These are phyloP conservation scores for Nicotiana benthamiana DNA, from an alignment of 257 asterid species.

Conservation along the genomic window DNA sequence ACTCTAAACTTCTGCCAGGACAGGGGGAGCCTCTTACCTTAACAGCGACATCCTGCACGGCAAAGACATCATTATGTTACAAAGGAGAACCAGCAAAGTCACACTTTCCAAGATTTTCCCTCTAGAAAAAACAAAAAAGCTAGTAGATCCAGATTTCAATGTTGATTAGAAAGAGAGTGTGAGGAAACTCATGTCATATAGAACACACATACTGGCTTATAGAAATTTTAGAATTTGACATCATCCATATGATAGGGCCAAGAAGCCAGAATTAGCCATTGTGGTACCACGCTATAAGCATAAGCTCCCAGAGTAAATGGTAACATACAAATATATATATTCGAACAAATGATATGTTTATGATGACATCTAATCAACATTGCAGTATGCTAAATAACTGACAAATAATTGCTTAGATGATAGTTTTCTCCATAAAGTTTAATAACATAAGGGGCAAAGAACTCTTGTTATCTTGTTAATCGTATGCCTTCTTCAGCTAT, in stretches of 20 bases:
- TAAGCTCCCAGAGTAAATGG: not conserved
- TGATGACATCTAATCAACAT: not conserved
- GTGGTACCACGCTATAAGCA: not conserved
- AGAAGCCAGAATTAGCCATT: not conserved
- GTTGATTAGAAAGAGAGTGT: not conserved
- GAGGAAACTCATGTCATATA: not conserved
- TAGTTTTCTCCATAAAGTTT: not conserved
- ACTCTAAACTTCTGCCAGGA: too few relatives aligned
- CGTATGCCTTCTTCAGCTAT: too few relatives aligned
- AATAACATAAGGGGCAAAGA: not conserved
- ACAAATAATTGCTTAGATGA: not conserved
- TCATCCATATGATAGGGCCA: not conserved
- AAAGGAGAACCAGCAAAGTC: conserved; percentile 1
- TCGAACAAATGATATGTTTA: not conserved
- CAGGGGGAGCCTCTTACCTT: too few relatives aligned
- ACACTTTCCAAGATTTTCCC: not conserved
- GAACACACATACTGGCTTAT: not conserved
- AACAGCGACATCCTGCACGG: conserved; percentile 88
- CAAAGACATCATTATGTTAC: conserved; percentile 5
- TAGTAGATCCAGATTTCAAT: not conserved
- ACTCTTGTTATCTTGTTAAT: too few relatives aligned
- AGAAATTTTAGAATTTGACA: not conserved
- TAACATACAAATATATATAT: not conserved
- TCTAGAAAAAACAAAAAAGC: not conserved
- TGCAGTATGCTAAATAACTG: not conserved